These are phyloP conservation scores for Geotrichum restrictum DNA, from an alignment of 1,139 yeast genomes.

Conservation along the genomic window DNA sequence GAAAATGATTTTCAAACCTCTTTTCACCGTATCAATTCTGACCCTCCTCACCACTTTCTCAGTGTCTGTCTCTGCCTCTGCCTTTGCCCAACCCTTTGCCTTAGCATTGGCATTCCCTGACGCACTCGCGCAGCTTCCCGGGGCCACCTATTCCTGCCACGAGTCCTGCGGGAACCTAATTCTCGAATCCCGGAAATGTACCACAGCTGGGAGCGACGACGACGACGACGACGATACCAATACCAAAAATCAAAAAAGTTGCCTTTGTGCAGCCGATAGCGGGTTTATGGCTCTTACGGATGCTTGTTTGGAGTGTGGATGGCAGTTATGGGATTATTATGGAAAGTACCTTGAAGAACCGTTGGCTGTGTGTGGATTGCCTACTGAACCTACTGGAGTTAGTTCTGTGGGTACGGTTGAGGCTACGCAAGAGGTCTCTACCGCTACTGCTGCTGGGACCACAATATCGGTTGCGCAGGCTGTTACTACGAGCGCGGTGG, in stretches of 20 bases:
- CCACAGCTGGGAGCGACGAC: no score
- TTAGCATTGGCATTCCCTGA: conserved; percentile 16
- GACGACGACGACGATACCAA: no score
- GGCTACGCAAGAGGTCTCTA: background rate
- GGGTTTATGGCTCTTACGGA: conserved; percentile 10
- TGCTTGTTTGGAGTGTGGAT: conserved; percentile 18
- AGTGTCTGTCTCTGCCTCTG: conserved; percentile 8
- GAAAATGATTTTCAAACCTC: no score
- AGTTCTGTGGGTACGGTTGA: background rate
- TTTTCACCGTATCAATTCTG: no score
- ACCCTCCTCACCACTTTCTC: background rate
- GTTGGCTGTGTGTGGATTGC: conserved; percentile 12
- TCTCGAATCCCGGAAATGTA: conserved; percentile 17
- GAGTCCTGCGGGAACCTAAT: conserved; percentile 20
- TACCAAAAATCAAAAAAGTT: no score
- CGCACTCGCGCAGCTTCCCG: conserved; percentile 22
- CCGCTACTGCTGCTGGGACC: conserved; percentile 4
- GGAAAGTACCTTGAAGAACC: conserved; percentile 13
- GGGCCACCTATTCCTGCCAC: conserved; percentile 19
- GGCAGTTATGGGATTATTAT: conserved; percentile 17
- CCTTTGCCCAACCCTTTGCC: conserved; percentile 21
- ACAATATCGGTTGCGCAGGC: conserved; percentile 1
- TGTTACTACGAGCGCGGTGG: conserved; percentile 6
- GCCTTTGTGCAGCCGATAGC: conserved; percentile 16
- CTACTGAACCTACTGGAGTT: conserved; percentile 13